phyloP scores from a whole-genome alignment of 2,329 filamentous ascomycete species.

The Alternaria longipes region DNA sequence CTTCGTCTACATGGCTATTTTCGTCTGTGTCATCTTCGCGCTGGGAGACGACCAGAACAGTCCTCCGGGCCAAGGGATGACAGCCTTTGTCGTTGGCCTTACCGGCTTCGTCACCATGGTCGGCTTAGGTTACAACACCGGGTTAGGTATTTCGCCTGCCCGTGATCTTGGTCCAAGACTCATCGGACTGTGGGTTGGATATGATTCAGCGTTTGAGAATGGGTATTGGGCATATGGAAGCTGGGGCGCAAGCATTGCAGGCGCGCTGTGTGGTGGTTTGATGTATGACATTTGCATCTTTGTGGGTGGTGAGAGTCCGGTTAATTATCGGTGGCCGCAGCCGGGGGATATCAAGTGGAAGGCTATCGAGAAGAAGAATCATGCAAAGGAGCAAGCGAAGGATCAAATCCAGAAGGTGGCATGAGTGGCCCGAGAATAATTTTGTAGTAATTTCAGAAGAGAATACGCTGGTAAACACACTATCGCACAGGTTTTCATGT shows the following conservation, averaged over 20 bases:
- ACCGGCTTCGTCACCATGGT: slow-evolving; percentile 38
- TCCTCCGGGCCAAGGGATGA: slow-evolving; percentile 57
- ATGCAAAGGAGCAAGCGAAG: slow-evolving; percentile 26
- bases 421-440: background rate
- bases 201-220: slow-evolving; percentile 59
- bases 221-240: slow-evolving; percentile 44
- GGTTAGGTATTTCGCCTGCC: slow-evolving; percentile 69
- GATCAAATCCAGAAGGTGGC: slow-evolving; percentile 26
- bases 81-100: slow-evolving; percentile 55
- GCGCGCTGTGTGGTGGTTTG: slow-evolving; percentile 37
- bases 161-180: slow-evolving; percentile 77
- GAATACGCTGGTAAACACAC: too few relatives aligned
- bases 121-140: slow-evolving; percentile 40
- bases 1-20: slow-evolving; percentile 70
- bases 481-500: too few relatives aligned
- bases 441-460: background rate
- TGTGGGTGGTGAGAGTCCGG: slow-evolving; percentile 41
- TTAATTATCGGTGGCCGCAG: slow-evolving; percentile 43
- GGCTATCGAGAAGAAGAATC: slow-evolving; percentile 21
- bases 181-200: slow-evolving; percentile 72
- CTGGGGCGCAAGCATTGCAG: slow-evolving; percentile 36
- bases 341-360: slow-evolving; percentile 36
- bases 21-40: slow-evolving; percentile 76
- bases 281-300: slow-evolving; percentile 47
- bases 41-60: slow-evolving; percentile 61